Base-by-base conservation (phyloP, 129 eudicot species). In the Flaveria trinervia region DNA sequence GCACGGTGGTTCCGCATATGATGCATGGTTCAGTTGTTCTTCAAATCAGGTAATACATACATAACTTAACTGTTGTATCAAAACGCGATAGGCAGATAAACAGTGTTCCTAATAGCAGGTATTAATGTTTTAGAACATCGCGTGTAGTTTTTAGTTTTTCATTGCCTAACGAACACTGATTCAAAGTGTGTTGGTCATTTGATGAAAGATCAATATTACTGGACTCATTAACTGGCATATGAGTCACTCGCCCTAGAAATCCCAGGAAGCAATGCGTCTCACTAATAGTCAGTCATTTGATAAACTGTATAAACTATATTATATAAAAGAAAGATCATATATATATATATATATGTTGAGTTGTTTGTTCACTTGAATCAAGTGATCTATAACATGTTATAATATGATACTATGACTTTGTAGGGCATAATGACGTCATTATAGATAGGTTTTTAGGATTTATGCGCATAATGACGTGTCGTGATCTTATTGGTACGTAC, bases 11-110 rank as follows among this genome's bases (percentile, higher is more conserved):
- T 93, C 98, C 41, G 88, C 87, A 48, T 93, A 93, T 66, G 98
- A 93, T 72, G 98, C 98, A 48, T 93, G 98, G 98, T 93, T 93
- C 65, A 93, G 98, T 77, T 93, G 98, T 72, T 86, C 98, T 54
- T 93, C 98, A 8, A 94, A 94, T 65, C 98, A 94, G 97, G 97
- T 93, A 41, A 14, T 28, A 14, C 5, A 14, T 49, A 12, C 9
- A 8, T 70, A 39, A 2, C 17, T 17, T 45, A 20, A 61, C 14
- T 25, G 14, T 11, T 18, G 44, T 62, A 62, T 64, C 69, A 64
- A 64, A 64, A 30, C 23, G 8, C 46, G 1, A 14, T 30, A 62
- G 26, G 33, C 65, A 57, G 26, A 7, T 55, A 17, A n/a, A 55
- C 26, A 1, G 3, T 18, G 6, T 54, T 5, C 25, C 25, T 16